phyloP scores from a whole-genome alignment of 306 rosid genomes.

The Casuarina equisetifolia region DNA sequence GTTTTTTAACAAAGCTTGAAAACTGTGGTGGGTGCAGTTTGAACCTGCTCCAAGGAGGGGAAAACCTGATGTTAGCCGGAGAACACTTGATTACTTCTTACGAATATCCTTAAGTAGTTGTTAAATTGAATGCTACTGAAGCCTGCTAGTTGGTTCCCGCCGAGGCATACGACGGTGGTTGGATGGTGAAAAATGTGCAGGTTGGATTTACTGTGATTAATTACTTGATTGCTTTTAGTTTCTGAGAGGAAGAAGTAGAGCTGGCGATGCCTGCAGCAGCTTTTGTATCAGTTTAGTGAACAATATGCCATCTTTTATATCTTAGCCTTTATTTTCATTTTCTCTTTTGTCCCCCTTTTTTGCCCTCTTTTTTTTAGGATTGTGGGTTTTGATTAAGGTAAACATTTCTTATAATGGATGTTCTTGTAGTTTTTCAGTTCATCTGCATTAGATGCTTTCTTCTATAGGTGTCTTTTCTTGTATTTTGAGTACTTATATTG shows the following conservation, averaged over 20 bases:
- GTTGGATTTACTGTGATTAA: constrained; percentile 38
- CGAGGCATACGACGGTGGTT: constrained; percentile 32
- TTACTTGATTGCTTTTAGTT: constrained; percentile 34
- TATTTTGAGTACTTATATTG: too few relatives aligned
- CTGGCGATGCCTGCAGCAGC: constrained; percentile 42
- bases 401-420: too few relatives aligned
- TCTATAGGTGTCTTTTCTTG: too few relatives aligned
- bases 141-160: constrained; percentile 36
- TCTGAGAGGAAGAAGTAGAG: constrained; percentile 42
- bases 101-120: constrained; percentile 37
- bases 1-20: too few relatives aligned
- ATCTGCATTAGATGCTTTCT: too few relatives aligned
- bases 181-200: constrained; percentile 34
- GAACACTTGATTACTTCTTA: constrained; percentile 93
- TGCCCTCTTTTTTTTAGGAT: too few relatives aligned
- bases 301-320: constrained; percentile 44
- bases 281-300: constrained; percentile 45
- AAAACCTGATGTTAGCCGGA: constrained; percentile 89
- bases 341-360: too few relatives aligned
- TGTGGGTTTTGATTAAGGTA: too few relatives aligned
- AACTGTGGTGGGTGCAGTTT: constrained; percentile 50
- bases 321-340: too few relatives aligned
- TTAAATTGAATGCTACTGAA: constrained; percentile 35
- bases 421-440: too few relatives aligned
- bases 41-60: constrained; percentile 99